phyloP scores from a whole-genome alignment of 2,329 filamentous ascomycete genomes.

The Colletotrichum neosansevieriae region DNA sequence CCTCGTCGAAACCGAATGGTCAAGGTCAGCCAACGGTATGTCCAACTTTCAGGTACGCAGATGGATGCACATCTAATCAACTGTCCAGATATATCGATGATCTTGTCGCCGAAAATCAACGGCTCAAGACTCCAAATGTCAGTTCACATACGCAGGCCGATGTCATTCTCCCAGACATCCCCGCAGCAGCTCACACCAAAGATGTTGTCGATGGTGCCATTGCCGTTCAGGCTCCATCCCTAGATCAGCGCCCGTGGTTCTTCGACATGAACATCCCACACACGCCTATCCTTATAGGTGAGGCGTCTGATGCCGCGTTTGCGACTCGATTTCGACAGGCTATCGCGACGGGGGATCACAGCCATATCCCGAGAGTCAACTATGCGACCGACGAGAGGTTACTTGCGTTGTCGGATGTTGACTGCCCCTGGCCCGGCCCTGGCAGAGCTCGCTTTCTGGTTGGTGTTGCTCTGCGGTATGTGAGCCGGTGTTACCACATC shows the following conservation, averaged over 20 bases:
- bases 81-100: conserved; percentile 50
- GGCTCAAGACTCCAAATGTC: conserved; percentile 42
- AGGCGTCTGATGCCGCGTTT: conserved; percentile 52
- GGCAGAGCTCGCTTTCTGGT: conserved; percentile 53
- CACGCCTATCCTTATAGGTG: conserved; percentile 51
- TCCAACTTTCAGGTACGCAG: conserved; percentile 37
- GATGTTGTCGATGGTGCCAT: conserved; percentile 23
- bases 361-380: conserved; percentile 50
- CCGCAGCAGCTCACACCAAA: neutral
- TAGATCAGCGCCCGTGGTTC: conserved; percentile 50
- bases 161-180: conserved; percentile 15
- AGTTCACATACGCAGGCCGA: conserved; percentile 14
- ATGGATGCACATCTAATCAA: conserved; percentile 41
- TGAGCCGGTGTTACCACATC: conserved; percentile 56
- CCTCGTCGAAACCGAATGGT: conserved; percentile 49
- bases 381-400: conserved; percentile 50
- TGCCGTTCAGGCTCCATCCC: conserved; percentile 38
- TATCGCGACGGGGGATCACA: conserved; percentile 46
- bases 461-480: conserved; percentile 55
- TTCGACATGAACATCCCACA: conserved; percentile 49
- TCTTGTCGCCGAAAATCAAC: conserved; percentile 50
- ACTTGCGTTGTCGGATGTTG: conserved; percentile 45
- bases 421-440: conserved; percentile 54
- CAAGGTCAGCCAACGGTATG: conserved; percentile 49
- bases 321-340: conserved; percentile 53